Base-by-base conservation (phyloP, 345 rosid genomes). In the Lumnitzera littorea region DNA sequence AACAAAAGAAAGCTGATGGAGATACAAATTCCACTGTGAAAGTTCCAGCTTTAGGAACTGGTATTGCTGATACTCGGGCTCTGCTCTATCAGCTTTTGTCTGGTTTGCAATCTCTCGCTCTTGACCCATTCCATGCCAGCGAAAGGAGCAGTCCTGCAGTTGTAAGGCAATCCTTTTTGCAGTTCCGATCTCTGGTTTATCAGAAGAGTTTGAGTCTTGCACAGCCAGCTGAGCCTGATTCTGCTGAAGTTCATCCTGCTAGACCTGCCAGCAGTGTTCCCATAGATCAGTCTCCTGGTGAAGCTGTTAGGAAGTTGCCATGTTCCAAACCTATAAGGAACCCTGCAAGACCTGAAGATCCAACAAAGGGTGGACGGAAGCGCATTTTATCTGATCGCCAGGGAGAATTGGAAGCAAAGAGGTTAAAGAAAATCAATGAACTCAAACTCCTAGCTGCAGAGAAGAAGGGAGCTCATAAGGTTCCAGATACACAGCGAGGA, bases 361-460 rank as follows among this genome's bases (percentile, higher is more conserved):
- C 77, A 36, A 75, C 89, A 29, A 94, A 80, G 76, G 68, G 74
- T 65, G 96, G 88, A 15, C 79, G 76, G 55, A 95, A 95, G 61
- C 95, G 96, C 15, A 69, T 74, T 70, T 87, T 83, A 15, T 86
- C 96, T 31, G 96, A 88, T 71, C 91, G 84, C 24, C 95, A 78
- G 62, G 95, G 88, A 58, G 96, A 86, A 78, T 78, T 79, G 69
- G 82, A 85, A 17, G 80, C 89, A 49, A 91, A 85, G 87, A 89
- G 76, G 74, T 59, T 75, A 77, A 91, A 88, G 76, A 91, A 80
- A 70, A 55, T 84, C 50, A 68, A 41, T 65, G 83, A 69, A 47
- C 52, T 84, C 66, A 95, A 85, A 69, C 55, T 81, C 13, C 54
- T 88, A 77, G 67, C 87, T 15, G 66, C 81, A 17, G 97, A 86